Evolutionary conservation across 345 rosid genomes (phyloP).

Genomic region (Psidium friedrichsthalianum): DNA sequence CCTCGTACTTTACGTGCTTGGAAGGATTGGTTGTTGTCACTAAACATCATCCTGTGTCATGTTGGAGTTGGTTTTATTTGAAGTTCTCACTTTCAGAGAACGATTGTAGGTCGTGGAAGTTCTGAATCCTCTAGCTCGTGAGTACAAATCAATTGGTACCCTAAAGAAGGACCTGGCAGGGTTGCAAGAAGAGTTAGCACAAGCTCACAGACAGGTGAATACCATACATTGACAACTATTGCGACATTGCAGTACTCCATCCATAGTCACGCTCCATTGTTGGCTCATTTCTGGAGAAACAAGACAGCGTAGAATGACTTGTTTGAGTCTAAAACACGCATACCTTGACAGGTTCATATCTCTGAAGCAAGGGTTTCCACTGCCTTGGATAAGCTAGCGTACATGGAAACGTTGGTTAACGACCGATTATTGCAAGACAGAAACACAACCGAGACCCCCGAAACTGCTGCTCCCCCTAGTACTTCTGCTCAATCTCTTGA

Average conservation of each 20-base stretch:
- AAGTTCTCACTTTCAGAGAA: not conserved
- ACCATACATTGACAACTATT: not conserved
- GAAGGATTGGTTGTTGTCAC: not conserved
- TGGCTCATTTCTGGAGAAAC: not conserved
- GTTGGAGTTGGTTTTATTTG: not conserved
- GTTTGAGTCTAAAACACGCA: not conserved
- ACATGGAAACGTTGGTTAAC: constrained; percentile 83
- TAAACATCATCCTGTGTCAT: not conserved
- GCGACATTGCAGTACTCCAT: not conserved
- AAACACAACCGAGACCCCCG: constrained; percentile 26
- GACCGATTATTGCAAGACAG: constrained; percentile 68
- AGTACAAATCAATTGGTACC: constrained; percentile 84
- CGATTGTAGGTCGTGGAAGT: constrained; percentile 79
- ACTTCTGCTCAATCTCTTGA: constrained; percentile 31
- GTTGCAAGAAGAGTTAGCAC: constrained; percentile 71
- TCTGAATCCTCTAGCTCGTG: constrained; percentile 95
- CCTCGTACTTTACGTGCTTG: not conserved
- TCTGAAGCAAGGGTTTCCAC: constrained; percentile 93
- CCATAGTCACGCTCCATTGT: not conserved
- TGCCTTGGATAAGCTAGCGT: constrained; percentile 87
- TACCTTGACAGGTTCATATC: constrained; percentile 63
- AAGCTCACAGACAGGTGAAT: constrained; percentile 80
- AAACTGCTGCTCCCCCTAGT: constrained; percentile 34
- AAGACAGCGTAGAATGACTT: not conserved
- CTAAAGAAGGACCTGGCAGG: constrained; percentile 86